phyloP scores from a whole-genome alignment of 2,329 filamentous ascomycete species.

The Beauveria asiatica region DNA sequence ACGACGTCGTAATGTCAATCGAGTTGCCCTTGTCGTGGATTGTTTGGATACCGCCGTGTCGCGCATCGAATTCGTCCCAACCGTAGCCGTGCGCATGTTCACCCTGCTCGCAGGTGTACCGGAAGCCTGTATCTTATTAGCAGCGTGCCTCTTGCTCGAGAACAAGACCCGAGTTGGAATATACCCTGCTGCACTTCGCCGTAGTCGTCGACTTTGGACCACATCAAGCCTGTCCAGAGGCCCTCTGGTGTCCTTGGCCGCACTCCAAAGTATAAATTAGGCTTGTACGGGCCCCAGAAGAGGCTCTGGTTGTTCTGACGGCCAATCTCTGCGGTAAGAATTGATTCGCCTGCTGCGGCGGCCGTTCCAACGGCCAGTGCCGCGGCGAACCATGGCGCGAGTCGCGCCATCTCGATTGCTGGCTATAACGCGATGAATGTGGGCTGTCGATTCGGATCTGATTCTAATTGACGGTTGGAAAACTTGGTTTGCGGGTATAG shows the following conservation, averaged over 20 bases:
- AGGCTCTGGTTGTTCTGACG: constrained; percentile 69
- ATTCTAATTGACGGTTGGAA: neutral
- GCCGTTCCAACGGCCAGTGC: constrained; percentile 20
- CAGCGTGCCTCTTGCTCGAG: neutral
- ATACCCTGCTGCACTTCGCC: constrained; percentile 65
- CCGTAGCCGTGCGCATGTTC: constrained; percentile 92
- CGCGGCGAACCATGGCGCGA: constrained; percentile 24
- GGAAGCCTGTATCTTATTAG: constrained; percentile 51
- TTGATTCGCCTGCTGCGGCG: constrained; percentile 23
- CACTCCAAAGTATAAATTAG: constrained; percentile 90
- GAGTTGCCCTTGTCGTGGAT: constrained; percentile 85
- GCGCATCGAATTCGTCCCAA: constrained; percentile 93
- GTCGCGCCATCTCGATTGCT: constrained; percentile 20
- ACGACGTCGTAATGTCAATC: constrained; percentile 85
- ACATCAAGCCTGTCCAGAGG: constrained; percentile 75
- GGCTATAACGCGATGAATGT: neutral
- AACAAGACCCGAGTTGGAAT: constrained; percentile 19
- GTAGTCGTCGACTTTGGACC: constrained; percentile 78
- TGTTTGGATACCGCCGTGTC: constrained; percentile 77
- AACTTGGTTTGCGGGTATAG: neutral
- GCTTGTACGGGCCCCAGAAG: constrained; percentile 91
- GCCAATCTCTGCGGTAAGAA: constrained; percentile 40
- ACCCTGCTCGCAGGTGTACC: constrained; percentile 93
- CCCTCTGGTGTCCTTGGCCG: constrained; percentile 75
- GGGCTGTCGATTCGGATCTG: neutral